Evolutionary conservation across 108 stramenopile genomes (phyloP), one percentile per base, ranked within the genome.

Genomic region (Pseudonitzschia delicatissima): DNA sequence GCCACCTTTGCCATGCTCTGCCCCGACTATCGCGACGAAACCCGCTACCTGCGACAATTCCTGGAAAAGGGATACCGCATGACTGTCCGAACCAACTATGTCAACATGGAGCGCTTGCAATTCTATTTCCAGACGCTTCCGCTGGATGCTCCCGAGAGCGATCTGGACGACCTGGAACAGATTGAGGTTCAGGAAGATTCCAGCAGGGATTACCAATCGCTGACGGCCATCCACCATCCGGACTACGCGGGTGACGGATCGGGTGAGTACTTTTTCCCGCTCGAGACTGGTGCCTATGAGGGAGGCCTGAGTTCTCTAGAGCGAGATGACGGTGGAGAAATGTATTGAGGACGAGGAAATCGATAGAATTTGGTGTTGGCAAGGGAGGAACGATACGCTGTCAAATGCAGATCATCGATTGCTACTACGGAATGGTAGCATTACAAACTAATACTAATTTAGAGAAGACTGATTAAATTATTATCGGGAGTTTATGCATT

Each of bases 201-300:
- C 23, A 45, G 33, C 29, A 21, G 39, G 12, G 53, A 39, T 28
- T 82, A 67, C 63, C 62, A 69, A 44, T 47, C 39, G 12, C 31
- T 82, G 37, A 64, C 58, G 26, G 81, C 81, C 3, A 26, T 72
- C 5, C 81, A 82, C 57, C 61, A 67, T 53, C 72, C 73, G 20
- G 76, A 77, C 33, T 82, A 82, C 45, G 67, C 64, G 2, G 80
- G 80, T 39, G 68, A 67, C 1, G 79, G 79, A 3, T 64, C 57
- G 20, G 81, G 81, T 7, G 76, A 82, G 31, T 67, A 63, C 52
- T 77, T 82, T 52, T 82, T 73, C 61, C 81, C 76, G 11, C 32
- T 77, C 13, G 76, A 77, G 50, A 77, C 59, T 11, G 76, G 76
- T 26, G 65, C 52, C 55, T 77, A 69, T 39, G 67, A 75, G 25